Percentiles rank a stretch among this genome's conserved stretches.
Conservation (phyloP, 768 basidiomycete species). For the Mycena pura region DNA sequence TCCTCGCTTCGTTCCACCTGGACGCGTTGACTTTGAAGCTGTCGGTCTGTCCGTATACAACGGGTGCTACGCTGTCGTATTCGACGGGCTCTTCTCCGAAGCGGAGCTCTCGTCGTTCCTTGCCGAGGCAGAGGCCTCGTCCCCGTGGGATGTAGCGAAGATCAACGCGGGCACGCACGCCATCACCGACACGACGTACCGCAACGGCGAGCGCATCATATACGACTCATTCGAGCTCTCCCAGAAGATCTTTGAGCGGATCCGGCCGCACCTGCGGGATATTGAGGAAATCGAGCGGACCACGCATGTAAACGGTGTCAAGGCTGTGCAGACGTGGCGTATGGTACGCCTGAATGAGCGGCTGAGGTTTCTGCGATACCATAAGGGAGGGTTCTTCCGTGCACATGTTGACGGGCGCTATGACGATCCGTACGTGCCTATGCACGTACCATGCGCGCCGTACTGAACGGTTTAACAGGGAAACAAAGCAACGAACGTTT, state of each 20-base stretch:
- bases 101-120: slow-evolving; percentile 19
- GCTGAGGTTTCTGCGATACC: slow-evolving; percentile 20
- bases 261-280: slow-evolving; percentile 16
- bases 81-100: slow-evolving; percentile 21
- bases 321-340: slow-evolving; percentile 19
- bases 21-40: slow-evolving; percentile 11
- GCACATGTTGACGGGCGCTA: neutral
- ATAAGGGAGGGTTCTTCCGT: slow-evolving; percentile 13
- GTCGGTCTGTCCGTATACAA: slow-evolving; percentile 14
- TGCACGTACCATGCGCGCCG: neutral
- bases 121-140: slow-evolving; percentile 16
- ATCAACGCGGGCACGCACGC: slow-evolving; percentile 14
- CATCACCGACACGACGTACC: slow-evolving; percentile 14
- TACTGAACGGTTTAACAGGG: neutral
- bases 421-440: neutral
- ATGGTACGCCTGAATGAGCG: slow-evolving; percentile 24
- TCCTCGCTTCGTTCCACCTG: slow-evolving; percentile 14
- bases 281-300: slow-evolving; percentile 21
- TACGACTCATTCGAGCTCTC: slow-evolving; percentile 20
- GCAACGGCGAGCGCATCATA: slow-evolving; percentile 24
- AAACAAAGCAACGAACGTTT: slow-evolving; percentile 17
- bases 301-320: slow-evolving; percentile 8
- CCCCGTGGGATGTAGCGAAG: slow-evolving; percentile 20
- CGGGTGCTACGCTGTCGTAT: slow-evolving; percentile 20
- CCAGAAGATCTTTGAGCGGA: slow-evolving; percentile 12